Percentiles rank a stretch among this genome's conserved stretches.
Conservation (phyloP, 2,329 filamentous ascomycete genomes). For the Colletotrichum lentis region DNA sequence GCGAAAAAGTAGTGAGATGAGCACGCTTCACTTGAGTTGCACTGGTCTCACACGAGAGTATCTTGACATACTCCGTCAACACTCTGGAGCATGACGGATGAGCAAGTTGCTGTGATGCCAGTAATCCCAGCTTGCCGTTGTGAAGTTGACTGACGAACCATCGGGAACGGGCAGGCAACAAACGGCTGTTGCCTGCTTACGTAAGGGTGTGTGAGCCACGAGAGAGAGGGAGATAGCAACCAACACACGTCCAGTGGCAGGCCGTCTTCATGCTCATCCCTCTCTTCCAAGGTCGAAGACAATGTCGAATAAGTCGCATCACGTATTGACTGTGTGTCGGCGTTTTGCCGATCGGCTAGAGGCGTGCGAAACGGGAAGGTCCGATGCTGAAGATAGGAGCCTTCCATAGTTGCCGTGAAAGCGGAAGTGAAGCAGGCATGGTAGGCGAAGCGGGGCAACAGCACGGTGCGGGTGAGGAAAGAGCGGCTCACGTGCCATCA, state of each 20-base stretch:
- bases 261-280: too few species aligned
- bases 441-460: constrained; percentile 14
- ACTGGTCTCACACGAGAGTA: too few species aligned
- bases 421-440: not conserved
- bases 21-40: not conserved
- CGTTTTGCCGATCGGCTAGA: constrained; percentile 5
- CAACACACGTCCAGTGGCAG: too few species aligned
- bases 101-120: not conserved
- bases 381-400: not conserved
- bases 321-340: not conserved
- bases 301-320: not conserved
- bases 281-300: not conserved
- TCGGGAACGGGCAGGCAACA: too few species aligned
- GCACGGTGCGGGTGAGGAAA: too few species aligned
- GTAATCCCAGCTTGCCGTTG: not conserved
- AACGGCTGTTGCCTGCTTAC: too few species aligned
- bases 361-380: not conserved
- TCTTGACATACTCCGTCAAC: not conserved
- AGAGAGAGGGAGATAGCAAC: too few species aligned
- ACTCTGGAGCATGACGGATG: too few species aligned
- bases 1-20: not conserved
- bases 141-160: too few species aligned
- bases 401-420: not conserved
- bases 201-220: too few species aligned
- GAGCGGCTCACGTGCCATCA: not conserved